phyloP scores from a whole-genome alignment of 257 asterid species.

The Solanum pennellii region DNA sequence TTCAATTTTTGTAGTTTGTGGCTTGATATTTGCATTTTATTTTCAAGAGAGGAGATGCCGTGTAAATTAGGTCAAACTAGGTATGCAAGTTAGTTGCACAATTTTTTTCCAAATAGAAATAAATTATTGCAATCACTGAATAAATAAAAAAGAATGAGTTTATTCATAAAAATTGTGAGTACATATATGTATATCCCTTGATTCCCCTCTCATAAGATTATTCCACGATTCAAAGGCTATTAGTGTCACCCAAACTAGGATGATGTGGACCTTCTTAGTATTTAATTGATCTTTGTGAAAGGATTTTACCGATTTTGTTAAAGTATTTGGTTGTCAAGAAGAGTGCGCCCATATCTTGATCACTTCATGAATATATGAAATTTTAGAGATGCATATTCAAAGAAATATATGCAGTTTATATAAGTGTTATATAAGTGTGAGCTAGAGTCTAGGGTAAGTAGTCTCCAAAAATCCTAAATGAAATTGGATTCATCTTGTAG shows the following conservation, averaged over 20 bases:
- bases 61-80: not conserved
- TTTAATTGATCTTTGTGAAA: not conserved
- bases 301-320: too few species aligned
- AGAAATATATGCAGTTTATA: too few species aligned
- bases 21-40: not conserved
- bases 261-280: not conserved
- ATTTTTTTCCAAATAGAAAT: too few species aligned
- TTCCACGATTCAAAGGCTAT: not conserved
- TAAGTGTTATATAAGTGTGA: too few species aligned
- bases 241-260: not conserved
- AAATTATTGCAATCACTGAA: too few species aligned
- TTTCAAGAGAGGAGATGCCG: not conserved
- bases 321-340: not conserved
- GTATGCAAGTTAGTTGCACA: not conserved
- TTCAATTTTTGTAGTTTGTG: not conserved
- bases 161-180: too few species aligned
- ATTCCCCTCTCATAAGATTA: too few species aligned
- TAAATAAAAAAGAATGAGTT: too few species aligned
- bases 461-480: too few species aligned
- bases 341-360: not conserved
- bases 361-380: not conserved
- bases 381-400: not conserved
- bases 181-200: too few species aligned
- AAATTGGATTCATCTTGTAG: too few species aligned
- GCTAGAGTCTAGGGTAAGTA: too few species aligned